phyloP scores from a whole-genome alignment of 2,329 filamentous ascomycete species.

The Pseudopyricularia cyperi region DNA sequence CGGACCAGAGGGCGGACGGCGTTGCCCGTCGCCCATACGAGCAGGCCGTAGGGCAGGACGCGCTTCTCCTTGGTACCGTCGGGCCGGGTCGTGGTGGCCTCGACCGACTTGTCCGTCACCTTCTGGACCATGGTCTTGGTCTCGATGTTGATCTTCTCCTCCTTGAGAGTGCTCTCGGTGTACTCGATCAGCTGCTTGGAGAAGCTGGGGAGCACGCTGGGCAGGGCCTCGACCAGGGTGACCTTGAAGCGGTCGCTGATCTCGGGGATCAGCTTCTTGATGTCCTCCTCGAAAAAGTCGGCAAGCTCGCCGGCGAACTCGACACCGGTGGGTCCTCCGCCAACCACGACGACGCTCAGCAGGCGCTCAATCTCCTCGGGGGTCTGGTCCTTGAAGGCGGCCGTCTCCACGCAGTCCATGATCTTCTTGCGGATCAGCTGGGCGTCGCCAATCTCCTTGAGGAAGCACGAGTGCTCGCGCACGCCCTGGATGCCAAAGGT shows the following conservation, averaged over 20 bases:
- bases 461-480: constrained; percentile 87
- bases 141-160: constrained; percentile 94
- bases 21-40: constrained; percentile 98
- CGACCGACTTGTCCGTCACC: constrained; percentile 83
- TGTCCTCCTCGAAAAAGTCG: constrained; percentile 97
- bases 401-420: constrained; percentile 99
- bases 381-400: constrained; percentile 92
- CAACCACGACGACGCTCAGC: constrained; percentile 93
- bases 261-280: constrained; percentile 95
- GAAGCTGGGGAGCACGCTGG: constrained; percentile 95
- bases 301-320: constrained; percentile 97
- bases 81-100: constrained; percentile 71
- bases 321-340: constrained; percentile 90
- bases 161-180: constrained; percentile 97
- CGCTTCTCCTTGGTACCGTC: constrained; percentile 76
- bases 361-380: constrained; percentile 82
- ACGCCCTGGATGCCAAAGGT: constrained; percentile 97
- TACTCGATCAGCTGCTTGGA: constrained; percentile 99
- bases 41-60: constrained; percentile 80
- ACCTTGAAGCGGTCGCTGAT: constrained; percentile 94
- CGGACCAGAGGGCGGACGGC: constrained; percentile 78
- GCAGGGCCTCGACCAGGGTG: constrained; percentile 91
- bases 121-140: constrained; percentile 99
- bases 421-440: constrained; percentile 96
- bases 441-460: constrained; percentile 96